Evolutionary conservation across 2,329 filamentous ascomycete genomes (phyloP).

Genomic region (Pochonia chlamydosporia): DNA sequence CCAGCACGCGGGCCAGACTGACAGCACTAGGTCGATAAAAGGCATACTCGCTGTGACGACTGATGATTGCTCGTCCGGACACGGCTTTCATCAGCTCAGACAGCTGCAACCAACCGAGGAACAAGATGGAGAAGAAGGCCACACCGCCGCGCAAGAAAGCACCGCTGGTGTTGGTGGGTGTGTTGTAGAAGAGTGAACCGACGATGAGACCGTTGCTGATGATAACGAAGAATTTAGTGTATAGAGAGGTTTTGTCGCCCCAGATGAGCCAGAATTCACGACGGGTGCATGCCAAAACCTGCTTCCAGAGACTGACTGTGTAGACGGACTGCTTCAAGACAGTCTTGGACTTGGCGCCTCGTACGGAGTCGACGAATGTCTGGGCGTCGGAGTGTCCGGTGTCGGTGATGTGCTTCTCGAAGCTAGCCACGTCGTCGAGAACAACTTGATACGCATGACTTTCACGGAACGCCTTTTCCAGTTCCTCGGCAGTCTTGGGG

Average conservation of each 20-base stretch:
- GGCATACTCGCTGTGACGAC: conserved; percentile 34
- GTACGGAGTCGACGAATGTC: conserved; percentile 61
- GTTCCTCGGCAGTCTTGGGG: conserved; percentile 46
- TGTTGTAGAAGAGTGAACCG: conserved; percentile 71
- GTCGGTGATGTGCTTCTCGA: conserved; percentile 78
- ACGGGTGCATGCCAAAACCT: conserved; percentile 62
- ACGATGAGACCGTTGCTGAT: conserved; percentile 69
- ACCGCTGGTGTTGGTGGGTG: conserved; percentile 51
- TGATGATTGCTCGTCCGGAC: conserved; percentile 29
- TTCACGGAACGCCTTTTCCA: conserved; percentile 30
- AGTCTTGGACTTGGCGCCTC: conserved; percentile 52
- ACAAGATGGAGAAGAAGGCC: conserved; percentile 48
- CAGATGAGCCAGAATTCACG: conserved; percentile 74
- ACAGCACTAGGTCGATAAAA: conserved; percentile 32
- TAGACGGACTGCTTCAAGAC: conserved; percentile 38
- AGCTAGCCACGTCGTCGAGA: conserved; percentile 40
- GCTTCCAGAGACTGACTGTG: conserved; percentile 67
- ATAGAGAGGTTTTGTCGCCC: conserved; percentile 68
- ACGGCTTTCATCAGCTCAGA: conserved; percentile 34
- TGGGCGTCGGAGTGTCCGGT: conserved; percentile 52
- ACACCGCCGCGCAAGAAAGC: conserved; percentile 52
- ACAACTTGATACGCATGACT: conserved; percentile 38
- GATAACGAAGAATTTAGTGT: conserved; percentile 76
- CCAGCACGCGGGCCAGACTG: conserved; percentile 28
- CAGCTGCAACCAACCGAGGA: conserved; percentile 28